A percentile compares a stretch with the other conserved stretches of the same genome.
These are phyloP conservation scores for Syzygium malaccense DNA, from an alignment of 441 rosid genomes.

Conservation along the genomic window DNA sequence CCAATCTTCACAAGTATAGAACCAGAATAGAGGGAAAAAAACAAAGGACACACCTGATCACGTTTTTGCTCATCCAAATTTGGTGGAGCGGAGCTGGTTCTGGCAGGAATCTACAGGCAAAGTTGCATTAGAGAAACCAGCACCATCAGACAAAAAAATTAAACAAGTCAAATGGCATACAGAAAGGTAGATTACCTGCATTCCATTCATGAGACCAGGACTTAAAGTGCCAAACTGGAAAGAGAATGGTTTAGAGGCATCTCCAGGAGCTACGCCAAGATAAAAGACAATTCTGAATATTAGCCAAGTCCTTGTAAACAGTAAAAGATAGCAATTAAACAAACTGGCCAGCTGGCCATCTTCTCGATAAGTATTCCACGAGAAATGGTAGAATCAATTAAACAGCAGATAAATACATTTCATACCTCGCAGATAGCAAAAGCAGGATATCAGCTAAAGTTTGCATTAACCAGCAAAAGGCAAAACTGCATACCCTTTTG, in stretches of 20 bases:
- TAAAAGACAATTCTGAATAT: neutral
- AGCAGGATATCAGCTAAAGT: neutral
- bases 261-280: conserved; percentile 38
- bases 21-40: neutral
- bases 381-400: neutral
- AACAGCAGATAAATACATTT: neutral
- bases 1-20: neutral
- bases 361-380: neutral
- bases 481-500: conserved; percentile 39
- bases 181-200: conserved; percentile 2
- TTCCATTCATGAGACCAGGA: conserved; percentile 72
- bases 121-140: neutral
- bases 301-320: neutral
- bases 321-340: neutral
- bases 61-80: conserved; percentile 97
- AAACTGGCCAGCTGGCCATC: neutral
- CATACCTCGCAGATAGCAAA: neutral
- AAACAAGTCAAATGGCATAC: neutral
- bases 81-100: conserved; percentile 98
- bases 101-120: conserved; percentile 75
- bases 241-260: conserved; percentile 55
- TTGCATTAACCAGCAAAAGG: neutral
- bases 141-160: neutral
- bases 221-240: conserved; percentile 89
- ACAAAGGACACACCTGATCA: conserved; percentile 47